Evolutionary conservation across 202 grass and related monocot species (phyloP).

Genomic region (Carex sylvatica): DNA sequence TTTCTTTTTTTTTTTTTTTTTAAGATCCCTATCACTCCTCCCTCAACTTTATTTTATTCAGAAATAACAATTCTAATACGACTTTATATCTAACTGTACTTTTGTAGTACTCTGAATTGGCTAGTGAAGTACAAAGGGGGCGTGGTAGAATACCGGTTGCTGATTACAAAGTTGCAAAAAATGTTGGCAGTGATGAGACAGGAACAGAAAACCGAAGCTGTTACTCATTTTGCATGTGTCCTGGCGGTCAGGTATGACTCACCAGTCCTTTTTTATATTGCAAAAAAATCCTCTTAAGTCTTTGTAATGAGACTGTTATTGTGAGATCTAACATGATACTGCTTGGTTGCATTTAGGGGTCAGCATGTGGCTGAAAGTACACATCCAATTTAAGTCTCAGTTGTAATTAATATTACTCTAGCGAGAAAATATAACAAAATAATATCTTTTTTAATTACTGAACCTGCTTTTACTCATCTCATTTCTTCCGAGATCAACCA

Average conservation of each 20-base stretch:
- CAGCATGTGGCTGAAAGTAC: not conserved
- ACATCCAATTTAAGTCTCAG: not conserved
- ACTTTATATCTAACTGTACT: constrained; percentile 30
- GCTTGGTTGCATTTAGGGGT: not conserved
- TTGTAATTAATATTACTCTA: not conserved
- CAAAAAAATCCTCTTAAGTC: not conserved
- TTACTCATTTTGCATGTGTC: constrained; percentile 99
- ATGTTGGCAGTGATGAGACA: constrained; percentile 36
- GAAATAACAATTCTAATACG: constrained; percentile 2
- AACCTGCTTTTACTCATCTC: not conserved
- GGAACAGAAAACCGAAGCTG: constrained; percentile 55
- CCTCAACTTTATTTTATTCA: constrained; percentile 7
- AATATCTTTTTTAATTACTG: not conserved
- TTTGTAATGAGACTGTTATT: not conserved
- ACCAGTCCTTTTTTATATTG: not conserved
- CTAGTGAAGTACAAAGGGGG: constrained; percentile 71
- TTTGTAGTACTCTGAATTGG: constrained; percentile 80
- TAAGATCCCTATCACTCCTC: not conserved
- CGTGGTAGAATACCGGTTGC: constrained; percentile 97
- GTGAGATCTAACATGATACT: not conserved
- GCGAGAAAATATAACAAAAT: not conserved
- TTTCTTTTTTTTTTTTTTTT: not conserved
- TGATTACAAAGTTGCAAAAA: constrained; percentile 90
- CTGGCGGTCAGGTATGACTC: constrained; percentile 71
- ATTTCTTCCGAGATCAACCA: not conserved